Evolutionary conservation across 225 moss, liverwort and hornwort species (phyloP), one percentile per base, ranked within the genome.

Genomic region (Thuidium tamariscinum): DNA sequence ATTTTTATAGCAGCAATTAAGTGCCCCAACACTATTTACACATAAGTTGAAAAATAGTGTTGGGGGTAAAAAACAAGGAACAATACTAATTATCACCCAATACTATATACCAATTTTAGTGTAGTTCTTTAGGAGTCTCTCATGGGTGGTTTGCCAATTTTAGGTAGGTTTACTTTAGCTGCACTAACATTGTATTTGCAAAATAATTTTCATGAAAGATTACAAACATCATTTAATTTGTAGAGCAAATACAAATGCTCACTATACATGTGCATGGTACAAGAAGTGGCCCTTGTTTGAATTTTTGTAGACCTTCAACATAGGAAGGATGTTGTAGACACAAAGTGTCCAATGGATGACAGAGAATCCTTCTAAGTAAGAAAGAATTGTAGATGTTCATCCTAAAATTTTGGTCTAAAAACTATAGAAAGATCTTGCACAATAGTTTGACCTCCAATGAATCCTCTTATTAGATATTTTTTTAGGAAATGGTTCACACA

Each of bases 401-500:
- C 1, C 0, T 74, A 0, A 0, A 1, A 71, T 10, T 17, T 49
- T 74, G 32, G 19, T 11, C 0, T 10, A 0, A 30, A 11, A 46
- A 32, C 14, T 51, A 12, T 10, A 1, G 1, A 1, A 9, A 48
- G 7, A 4, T 73, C 17, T 10, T 30, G 11, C 0, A 46, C 12
- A 32, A 20, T 32, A 49, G 1, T 74, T 32, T 32, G 7, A 20
- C 12, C 34, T 74, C 20, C 4, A 21, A 21, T 11, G 7, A 73
- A 0, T 44, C 0, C 1, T 14, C 3, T 5, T 70, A 7, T 0
- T 0, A 0, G 3, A 2, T 29, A n/a, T 30, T 10, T 30, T 5
- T 42, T 5, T 23, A 46, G 3, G 17, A 46, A 46, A 29, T 46
- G 8, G 29, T 71, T 71, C 6, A 44, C 6, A 29, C 0, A 0